Conservation (phyloP, 352 stramenopile species). For the Phytophthora syringae region DNA sequence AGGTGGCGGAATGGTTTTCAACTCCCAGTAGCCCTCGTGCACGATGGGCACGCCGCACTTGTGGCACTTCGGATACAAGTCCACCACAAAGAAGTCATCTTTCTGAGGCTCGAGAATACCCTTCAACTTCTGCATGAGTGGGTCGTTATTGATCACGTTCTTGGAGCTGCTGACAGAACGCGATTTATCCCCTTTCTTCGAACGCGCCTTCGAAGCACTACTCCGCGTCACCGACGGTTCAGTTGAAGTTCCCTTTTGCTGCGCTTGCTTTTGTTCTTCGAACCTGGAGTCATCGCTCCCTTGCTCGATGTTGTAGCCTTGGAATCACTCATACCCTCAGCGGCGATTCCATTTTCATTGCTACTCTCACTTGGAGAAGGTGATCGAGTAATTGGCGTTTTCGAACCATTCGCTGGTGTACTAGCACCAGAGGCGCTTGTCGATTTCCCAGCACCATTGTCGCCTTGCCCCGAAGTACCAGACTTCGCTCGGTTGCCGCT, state of each 20-base stretch:
- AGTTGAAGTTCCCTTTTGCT: constrained; percentile 44
- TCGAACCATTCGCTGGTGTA: constrained; percentile 31
- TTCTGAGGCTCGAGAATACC: constrained; percentile 99
- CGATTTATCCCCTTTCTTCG: constrained; percentile 60
- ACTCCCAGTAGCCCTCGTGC: constrained; percentile 85
- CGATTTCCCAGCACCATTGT: constrained; percentile 4
- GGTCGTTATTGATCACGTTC: constrained; percentile 89
- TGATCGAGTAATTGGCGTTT: constrained; percentile 56
- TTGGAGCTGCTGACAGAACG: constrained; percentile 62
- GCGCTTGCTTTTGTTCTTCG: constrained; percentile 80
- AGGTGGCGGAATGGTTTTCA: constrained; percentile 72
- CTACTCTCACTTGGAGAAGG: constrained; percentile 54
- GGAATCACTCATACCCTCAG: constrained; percentile 8
- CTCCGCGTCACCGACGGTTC: constrained; percentile 68
- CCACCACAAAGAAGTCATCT: constrained; percentile 98
- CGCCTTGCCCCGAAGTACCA: constrained; percentile 18
- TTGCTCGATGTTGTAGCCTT: constrained; percentile 32
- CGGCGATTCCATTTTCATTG: constrained; percentile 35
- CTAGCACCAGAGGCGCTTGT: constrained; percentile 13
- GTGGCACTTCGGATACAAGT: constrained; percentile 91
- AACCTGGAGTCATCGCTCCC: constrained; percentile 33
- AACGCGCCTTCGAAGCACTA: constrained; percentile 73
- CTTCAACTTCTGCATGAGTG: constrained; percentile 98
- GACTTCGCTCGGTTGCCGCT: constrained; percentile 42
- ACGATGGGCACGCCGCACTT: constrained; percentile 89